phyloP scores from a whole-genome alignment of 768 basidiomycete species.

The Russula earlei region DNA sequence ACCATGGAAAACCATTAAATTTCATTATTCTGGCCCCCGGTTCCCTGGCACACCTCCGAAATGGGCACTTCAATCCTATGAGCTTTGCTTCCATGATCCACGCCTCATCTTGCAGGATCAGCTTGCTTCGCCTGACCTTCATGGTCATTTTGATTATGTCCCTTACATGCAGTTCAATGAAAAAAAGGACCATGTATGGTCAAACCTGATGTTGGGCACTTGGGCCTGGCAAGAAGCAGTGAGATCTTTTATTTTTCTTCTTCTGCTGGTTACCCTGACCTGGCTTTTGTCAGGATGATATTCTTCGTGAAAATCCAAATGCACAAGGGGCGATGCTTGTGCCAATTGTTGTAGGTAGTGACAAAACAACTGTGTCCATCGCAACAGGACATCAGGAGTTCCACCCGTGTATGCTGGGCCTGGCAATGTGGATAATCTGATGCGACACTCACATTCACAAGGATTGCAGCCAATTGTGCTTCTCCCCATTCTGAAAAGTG shows the following conservation, averaged over 20 bases:
- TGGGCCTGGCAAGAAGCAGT: background rate
- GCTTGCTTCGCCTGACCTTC: background rate
- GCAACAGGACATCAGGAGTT: background rate
- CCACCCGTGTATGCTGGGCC: background rate
- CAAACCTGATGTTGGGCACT: background rate
- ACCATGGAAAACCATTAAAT: background rate
- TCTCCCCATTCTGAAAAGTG: background rate
- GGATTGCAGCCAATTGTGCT: background rate
- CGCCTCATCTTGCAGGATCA: background rate
- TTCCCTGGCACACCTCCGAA: background rate
- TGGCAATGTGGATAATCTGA: background rate
- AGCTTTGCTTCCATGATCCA: background rate
- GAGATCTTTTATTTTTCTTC: background rate
- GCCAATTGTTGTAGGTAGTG: background rate
- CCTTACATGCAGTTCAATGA: background rate
- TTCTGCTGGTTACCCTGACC: background rate
- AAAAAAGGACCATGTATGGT: background rate
- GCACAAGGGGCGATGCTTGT: background rate
- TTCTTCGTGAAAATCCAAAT: background rate
- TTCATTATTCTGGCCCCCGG: background rate
- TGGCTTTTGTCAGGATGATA: background rate
- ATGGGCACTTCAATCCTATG: background rate
- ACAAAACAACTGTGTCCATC: background rate
- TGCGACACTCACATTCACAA: background rate
- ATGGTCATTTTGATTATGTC: background rate